phyloP scores from a whole-genome alignment of 345 rosid genomes.

The Eucalyptus polyanthemos region DNA sequence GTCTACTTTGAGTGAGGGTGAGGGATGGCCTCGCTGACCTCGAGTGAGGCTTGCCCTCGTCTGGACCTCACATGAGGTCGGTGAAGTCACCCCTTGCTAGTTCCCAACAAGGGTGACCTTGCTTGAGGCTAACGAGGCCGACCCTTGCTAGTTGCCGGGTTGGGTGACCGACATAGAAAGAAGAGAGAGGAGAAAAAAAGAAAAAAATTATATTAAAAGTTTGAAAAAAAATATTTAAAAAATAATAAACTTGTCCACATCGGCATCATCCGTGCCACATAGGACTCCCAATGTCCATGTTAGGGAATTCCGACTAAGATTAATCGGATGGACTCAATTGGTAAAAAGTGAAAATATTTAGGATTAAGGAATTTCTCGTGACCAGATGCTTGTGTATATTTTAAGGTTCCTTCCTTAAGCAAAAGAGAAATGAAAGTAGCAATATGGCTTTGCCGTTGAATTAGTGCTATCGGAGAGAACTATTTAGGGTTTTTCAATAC shows the following conservation, averaged over 20 bases:
- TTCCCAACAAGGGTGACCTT: accelerated
- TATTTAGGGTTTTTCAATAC: background rate
- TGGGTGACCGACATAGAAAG: too few species aligned
- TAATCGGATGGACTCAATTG: accelerated
- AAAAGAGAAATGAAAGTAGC: background rate
- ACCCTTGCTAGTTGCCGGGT: too few species aligned
- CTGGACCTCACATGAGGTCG: too few species aligned
- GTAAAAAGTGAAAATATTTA: too few species aligned
- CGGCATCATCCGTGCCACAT: accelerated
- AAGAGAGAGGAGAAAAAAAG: too few species aligned
- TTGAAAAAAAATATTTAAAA: accelerated
- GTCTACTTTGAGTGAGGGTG: too few species aligned
- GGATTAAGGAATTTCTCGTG: background rate
- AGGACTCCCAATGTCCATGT: accelerated
- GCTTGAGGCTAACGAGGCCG: accelerated
- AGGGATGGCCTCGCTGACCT: too few species aligned
- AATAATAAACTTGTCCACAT: too few species aligned
- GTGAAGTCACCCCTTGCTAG: too few species aligned
- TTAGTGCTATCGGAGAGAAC: background rate
- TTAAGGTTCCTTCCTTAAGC: background rate
- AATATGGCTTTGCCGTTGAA: background rate
- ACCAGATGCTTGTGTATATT: background rate
- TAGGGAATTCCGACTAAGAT: too few species aligned
- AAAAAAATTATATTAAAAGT: too few species aligned
- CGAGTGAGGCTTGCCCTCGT: too few species aligned